These are phyloP conservation scores for Epichloe elymi DNA, from an alignment of 2,329 filamentous ascomycete genomes.

Conservation along the genomic window DNA sequence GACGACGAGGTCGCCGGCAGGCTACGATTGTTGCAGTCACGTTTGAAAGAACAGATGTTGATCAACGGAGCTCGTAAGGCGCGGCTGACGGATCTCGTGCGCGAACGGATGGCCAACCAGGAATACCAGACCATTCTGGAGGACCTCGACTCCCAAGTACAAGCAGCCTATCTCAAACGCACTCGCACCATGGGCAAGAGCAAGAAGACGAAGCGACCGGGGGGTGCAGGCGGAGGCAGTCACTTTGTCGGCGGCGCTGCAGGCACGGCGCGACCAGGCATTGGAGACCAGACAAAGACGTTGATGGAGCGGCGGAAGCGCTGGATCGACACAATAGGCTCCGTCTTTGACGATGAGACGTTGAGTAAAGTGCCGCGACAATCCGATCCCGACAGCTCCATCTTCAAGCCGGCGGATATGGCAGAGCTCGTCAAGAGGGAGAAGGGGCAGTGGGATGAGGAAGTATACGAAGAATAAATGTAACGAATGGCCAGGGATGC, in stretches of 20 bases:
- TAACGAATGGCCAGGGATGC: not conserved
- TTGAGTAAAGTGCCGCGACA: conserved; percentile 56
- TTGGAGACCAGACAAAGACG: conserved; percentile 81
- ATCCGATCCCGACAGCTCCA: conserved; percentile 49
- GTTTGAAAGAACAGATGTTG: conserved; percentile 71
- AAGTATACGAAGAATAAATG: conserved; percentile 51
- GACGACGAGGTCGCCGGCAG: conserved; percentile 92
- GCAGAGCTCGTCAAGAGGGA: conserved; percentile 59
- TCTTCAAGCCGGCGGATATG: conserved; percentile 68
- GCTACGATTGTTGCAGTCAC: conserved; percentile 69
- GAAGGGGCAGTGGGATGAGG: conserved; percentile 70
- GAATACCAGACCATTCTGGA: conserved; percentile 96
- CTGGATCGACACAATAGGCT: conserved; percentile 85
- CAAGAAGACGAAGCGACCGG: conserved; percentile 75
- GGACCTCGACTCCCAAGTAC: conserved; percentile 88
- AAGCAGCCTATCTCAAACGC: conserved; percentile 89
- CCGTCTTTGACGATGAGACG: conserved; percentile 76
- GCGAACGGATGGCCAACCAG: conserved; percentile 88
- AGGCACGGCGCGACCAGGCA: conserved; percentile 59
- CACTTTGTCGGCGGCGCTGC: conserved; percentile 46
- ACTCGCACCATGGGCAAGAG: conserved; percentile 89
- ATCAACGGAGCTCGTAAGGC: conserved; percentile 85
- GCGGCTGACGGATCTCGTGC: conserved; percentile 72
- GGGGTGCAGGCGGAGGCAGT: conserved; percentile 60
- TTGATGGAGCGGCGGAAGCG: conserved; percentile 82